Evolutionary conservation across 2,329 filamentous ascomycete species (phyloP), one percentile per base, ranked within the genome.

Genomic region (Pseudogymnoascus sp.): DNA sequence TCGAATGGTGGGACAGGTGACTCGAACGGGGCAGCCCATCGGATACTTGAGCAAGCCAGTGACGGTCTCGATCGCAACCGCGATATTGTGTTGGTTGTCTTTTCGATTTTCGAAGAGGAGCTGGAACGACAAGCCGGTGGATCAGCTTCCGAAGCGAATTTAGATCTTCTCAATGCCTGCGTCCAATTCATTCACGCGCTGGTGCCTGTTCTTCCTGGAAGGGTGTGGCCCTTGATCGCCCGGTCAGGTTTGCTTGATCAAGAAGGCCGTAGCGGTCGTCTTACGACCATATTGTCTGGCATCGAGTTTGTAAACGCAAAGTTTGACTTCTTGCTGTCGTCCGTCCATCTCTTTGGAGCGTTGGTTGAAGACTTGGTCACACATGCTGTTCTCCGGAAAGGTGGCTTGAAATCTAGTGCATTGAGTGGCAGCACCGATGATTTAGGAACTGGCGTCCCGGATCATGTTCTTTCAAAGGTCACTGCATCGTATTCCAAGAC

Each of bases 161-260:
- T 95, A 29, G 80, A 87, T 1, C 81, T 92, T 58, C 73, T 87
- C 62, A 78, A 79, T 10, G 85, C 89, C 23, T 96, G 91, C 72
- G 76, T 92, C 21, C 87, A 91, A 61, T 97, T 97, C 69, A 78
- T 96, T 38, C 83, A 89, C 67, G 85, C 88, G 2, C 77, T 95
- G 16, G 75, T 94, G 26, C 80, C 82, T 8, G 68, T 89, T n/a
- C 84, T 88, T 60, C 93, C 94, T 0, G 89, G 89, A 63, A 83
- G 92, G 64, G 86, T 96, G 5, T 97, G 94, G 92, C 92, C 93
- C 3, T 90, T 93, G 72, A 82, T 99, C 69, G 85, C 88, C 3
- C 86, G 91, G 63, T 95, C 91, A 72, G 85, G 87, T 65, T 78
- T 99, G 16, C 80, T 99, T 52, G 89, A 89, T 68, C 83, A 86